These are phyloP conservation scores for Tricholomella constricta DNA, from an alignment of 768 basidiomycete genomes.

Conservation along the genomic window DNA sequence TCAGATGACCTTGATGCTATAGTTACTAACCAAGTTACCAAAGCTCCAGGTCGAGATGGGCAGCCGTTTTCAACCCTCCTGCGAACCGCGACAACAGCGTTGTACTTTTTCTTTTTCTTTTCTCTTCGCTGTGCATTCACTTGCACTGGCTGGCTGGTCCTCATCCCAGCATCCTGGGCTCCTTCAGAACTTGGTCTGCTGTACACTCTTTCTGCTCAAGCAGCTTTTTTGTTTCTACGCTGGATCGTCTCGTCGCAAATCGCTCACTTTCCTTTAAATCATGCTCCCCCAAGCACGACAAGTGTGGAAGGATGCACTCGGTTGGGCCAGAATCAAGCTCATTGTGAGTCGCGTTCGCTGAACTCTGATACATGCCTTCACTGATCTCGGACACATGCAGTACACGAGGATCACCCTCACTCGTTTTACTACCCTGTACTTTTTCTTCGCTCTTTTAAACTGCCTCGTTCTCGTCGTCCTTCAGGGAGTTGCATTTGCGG, in stretches of 20 bases:
- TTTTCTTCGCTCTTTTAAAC: slow-evolving; percentile 44
- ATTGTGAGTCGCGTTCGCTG: slow-evolving; percentile 23
- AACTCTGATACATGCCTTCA: background rate
- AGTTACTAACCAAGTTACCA: background rate
- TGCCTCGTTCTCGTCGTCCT: slow-evolving; percentile 42
- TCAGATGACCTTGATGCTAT: slow-evolving; percentile 1
- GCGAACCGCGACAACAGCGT: background rate
- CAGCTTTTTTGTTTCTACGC: background rate
- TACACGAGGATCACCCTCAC: slow-evolving; percentile 50
- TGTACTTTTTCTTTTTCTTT: background rate
- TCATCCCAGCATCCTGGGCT: background rate
- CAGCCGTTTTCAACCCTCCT: background rate
- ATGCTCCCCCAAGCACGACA: slow-evolving; percentile 10
- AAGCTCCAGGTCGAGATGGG: no score
- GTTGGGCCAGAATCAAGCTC: slow-evolving; percentile 26
- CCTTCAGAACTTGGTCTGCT: background rate
- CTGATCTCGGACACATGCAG: slow-evolving; percentile 25
- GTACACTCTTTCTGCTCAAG: slow-evolving; percentile 4
- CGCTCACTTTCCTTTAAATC: background rate
- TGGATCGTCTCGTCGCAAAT: background rate
- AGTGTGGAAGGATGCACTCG: slow-evolving; percentile 22
- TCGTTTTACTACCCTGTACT: slow-evolving; percentile 50
- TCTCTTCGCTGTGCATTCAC: slow-evolving; percentile 14
- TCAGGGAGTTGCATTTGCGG: slow-evolving; percentile 39
- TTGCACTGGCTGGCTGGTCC: slow-evolving; percentile 16